These are phyloP conservation scores for Lagenaria siceraria DNA, from an alignment of 306 rosid genomes.

Conservation along the genomic window DNA sequence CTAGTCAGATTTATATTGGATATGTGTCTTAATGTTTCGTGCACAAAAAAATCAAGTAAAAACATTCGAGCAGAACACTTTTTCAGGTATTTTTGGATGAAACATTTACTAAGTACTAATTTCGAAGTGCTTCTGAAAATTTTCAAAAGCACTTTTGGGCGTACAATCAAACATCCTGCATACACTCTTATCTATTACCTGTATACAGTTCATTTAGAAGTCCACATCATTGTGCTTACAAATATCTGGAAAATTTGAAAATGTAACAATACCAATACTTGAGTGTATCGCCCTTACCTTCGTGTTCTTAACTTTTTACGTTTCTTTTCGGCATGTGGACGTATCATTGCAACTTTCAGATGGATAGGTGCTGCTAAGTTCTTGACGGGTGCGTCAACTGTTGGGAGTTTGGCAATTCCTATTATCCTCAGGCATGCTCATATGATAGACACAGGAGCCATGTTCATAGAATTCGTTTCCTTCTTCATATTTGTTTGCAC, in stretches of 20 bases:
- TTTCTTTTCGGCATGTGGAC: background rate
- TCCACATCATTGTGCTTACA: background rate
- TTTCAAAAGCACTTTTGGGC: background rate
- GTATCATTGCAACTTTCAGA: conserved; percentile 19
- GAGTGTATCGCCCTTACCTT: background rate
- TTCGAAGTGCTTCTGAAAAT: background rate
- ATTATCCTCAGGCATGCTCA: conserved; percentile 83
- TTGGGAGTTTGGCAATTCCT: conserved; percentile 93
- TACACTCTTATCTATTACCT: background rate
- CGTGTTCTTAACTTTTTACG: background rate
- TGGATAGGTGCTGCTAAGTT: conserved; percentile 97
- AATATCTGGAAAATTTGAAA: background rate
- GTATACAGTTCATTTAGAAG: background rate
- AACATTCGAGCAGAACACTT: background rate
- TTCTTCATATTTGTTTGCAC: conserved; percentile 88
- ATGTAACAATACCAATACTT: background rate
- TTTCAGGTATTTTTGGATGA: background rate
- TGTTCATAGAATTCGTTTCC: conserved; percentile 87
- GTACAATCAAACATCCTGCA: background rate
- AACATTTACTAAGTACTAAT: background rate
- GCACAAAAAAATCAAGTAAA: background rate
- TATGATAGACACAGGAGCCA: conserved; percentile 86
- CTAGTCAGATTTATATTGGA: background rate
- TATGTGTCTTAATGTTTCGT: background rate
- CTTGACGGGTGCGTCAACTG: conserved; percentile 81